phyloP scores from a whole-genome alignment of 306 rosid genomes.

The Prunus fruticosa region DNA sequence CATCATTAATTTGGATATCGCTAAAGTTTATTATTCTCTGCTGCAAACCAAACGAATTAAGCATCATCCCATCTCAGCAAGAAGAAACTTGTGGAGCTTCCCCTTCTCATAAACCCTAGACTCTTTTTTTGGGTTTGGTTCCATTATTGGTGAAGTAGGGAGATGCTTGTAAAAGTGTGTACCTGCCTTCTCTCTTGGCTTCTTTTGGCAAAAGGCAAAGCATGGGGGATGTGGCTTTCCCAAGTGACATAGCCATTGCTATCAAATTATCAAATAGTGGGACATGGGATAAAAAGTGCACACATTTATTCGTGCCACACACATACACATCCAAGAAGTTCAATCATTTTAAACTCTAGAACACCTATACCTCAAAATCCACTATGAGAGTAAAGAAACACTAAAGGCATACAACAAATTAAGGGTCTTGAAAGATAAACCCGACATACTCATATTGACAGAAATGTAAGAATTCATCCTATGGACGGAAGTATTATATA shows the following conservation, averaged over 20 bases:
- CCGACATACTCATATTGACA: no score
- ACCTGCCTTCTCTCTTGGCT: not conserved
- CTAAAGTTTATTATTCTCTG: not conserved
- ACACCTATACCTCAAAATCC: not conserved
- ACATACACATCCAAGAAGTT: not conserved
- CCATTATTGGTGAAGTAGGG: not conserved
- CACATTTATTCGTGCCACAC: not conserved
- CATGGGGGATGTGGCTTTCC: not conserved
- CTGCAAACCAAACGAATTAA: not conserved
- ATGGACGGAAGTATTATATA: no score
- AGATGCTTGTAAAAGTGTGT: slow-evolving; percentile 1
- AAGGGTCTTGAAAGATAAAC: no score
- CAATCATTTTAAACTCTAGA: not conserved
- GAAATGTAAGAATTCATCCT: no score
- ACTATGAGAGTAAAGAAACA: not conserved
- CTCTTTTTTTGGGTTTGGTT: not conserved
- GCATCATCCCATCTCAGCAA: not conserved
- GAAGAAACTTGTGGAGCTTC: not conserved
- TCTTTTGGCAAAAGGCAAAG: not conserved
- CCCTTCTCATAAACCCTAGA: not conserved
- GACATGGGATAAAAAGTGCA: not conserved
- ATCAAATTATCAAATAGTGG: not conserved
- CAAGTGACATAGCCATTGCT: slow-evolving; percentile 8
- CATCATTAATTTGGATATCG: not conserved
- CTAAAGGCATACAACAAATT: no score